phyloP scores from a whole-genome alignment of 257 asterid species.

The Euphrasia confusa region DNA sequence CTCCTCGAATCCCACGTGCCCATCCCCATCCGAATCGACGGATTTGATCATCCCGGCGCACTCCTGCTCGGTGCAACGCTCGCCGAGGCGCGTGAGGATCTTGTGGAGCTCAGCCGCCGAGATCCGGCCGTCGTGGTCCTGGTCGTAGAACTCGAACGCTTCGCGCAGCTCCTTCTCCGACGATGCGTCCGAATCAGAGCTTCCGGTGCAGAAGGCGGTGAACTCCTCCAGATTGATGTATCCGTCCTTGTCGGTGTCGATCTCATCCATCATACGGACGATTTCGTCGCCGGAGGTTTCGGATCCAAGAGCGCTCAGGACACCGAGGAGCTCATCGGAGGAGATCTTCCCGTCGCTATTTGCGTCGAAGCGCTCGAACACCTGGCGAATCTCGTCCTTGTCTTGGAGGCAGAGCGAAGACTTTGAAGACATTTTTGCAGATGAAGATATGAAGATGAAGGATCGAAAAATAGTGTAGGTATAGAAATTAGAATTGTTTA shows the following conservation, averaged over 20 bases:
- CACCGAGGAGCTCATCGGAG: slow-evolving; percentile 58
- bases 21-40: slow-evolving; percentile 82
- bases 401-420: slow-evolving; percentile 46
- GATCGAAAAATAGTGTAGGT: no score
- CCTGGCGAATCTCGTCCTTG: slow-evolving; percentile 42
- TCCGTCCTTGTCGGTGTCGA: slow-evolving; percentile 88
- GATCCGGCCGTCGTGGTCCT: slow-evolving; percentile 74
- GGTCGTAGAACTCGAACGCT: slow-evolving; percentile 82
- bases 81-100: slow-evolving; percentile 73
- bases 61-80: slow-evolving; percentile 50
- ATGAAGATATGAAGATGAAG: no score
- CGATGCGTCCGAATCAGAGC: slow-evolving; percentile 31
- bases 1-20: slow-evolving; percentile 62
- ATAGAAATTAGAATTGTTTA: no score
- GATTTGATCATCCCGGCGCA: slow-evolving; percentile 71
- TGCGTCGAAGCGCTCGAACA: slow-evolving; percentile 73
- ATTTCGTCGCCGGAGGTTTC: slow-evolving; percentile 48
- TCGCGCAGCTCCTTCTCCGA: slow-evolving; percentile 59
- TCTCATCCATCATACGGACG: slow-evolving; percentile 51
- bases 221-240: slow-evolving; percentile 65
- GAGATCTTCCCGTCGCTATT: slow-evolving; percentile 90
- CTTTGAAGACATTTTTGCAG: slow-evolving; percentile 37
- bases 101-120: slow-evolving; percentile 68
- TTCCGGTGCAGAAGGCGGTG: slow-evolving; percentile 52
- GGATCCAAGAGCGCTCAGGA: slow-evolving; percentile 65